A percentile compares a stretch with the other conserved stretches of the same genome.
Evolutionary conservation across 1,284 basidiomycete genomes (phyloP).

Genomic region (Grifola frondosa): DNA sequence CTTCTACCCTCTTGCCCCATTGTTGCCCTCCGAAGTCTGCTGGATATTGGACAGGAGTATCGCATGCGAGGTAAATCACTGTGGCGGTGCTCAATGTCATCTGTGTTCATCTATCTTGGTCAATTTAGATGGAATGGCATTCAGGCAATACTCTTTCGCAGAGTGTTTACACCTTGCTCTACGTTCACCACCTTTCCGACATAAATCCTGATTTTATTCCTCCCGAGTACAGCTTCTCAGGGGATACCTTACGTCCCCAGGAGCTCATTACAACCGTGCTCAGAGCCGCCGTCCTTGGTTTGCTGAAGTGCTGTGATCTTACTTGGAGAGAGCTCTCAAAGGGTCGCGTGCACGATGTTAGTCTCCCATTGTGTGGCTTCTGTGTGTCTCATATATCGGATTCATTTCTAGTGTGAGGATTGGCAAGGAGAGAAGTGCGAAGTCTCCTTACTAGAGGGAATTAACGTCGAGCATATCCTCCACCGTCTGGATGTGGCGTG

Average conservation of each 20-base stretch:
- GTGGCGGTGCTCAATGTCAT: slow-evolving; percentile 12
- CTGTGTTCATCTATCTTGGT: slow-evolving; percentile 20
- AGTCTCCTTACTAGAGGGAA: slow-evolving; percentile 70
- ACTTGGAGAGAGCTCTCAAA: slow-evolving; percentile 79
- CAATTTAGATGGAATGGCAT: slow-evolving; percentile 81
- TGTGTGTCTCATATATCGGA: slow-evolving; percentile 5
- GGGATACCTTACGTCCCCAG: slow-evolving; percentile 45
- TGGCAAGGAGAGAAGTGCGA: slow-evolving; percentile 88
- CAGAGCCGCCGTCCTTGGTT: slow-evolving; percentile 65
- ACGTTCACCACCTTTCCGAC: slow-evolving; percentile 68
- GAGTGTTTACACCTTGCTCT: slow-evolving; percentile 81
- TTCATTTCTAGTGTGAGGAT: slow-evolving; percentile 69
- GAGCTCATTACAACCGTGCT: slow-evolving; percentile 72
- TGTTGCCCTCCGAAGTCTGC: slow-evolving; percentile 77
- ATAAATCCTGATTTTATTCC: slow-evolving; percentile 58
- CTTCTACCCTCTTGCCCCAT: slow-evolving; percentile 66
- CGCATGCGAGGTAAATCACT: slow-evolving; percentile 71
- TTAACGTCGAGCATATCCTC: slow-evolving; percentile 61
- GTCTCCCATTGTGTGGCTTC: too few species aligned
- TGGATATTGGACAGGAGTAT: slow-evolving; percentile 85
- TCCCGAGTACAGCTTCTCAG: slow-evolving; percentile 24
- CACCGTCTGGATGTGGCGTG: slow-evolving; percentile 59
- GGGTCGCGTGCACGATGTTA: slow-evolving; percentile 73
- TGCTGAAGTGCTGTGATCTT: slow-evolving; percentile 83
- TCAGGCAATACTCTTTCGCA: slow-evolving; percentile 81